These are phyloP conservation scores for Sporothrix sp. DNA, from an alignment of 2,329 filamentous ascomycete species.

Conservation along the genomic window DNA sequence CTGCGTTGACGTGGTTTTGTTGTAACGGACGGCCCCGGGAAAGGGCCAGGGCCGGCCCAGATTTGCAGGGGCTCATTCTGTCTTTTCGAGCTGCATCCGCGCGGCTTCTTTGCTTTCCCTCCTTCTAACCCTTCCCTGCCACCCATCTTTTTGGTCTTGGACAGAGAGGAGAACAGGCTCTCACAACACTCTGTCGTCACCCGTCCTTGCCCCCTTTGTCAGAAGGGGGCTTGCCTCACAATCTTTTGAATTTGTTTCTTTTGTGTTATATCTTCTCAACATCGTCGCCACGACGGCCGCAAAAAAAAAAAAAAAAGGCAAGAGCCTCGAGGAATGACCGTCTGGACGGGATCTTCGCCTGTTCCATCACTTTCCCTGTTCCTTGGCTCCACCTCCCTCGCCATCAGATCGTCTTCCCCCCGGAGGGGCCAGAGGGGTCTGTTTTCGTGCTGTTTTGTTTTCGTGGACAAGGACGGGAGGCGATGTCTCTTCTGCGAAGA, in stretches of 20 bases:
- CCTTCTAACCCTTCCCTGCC: neutral
- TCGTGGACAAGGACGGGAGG: neutral
- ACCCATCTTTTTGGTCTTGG: neutral
- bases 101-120: neutral
- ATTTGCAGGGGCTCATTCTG: no score
- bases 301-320: conserved; percentile 1
- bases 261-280: conserved; percentile 5
- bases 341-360: neutral
- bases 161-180: no score
- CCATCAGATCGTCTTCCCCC: neutral
- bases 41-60: no score
- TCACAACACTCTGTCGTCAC: neutral
- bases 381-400: neutral
- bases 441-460: no score
- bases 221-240: neutral
- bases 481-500: conserved; percentile 1
- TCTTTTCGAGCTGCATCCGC: no score
- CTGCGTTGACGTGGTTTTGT: no score
- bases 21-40: no score
- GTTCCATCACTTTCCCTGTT: neutral
- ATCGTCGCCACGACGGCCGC: no score
- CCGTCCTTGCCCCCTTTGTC: neutral
- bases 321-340: conserved; percentile 5
- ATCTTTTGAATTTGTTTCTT: neutral
- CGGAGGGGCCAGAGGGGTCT: no score